Percentiles rank a stretch among this genome's conserved stretches.
phyloP scores from a whole-genome alignment of 306 rosid genomes.

The Ziziphus jujuba region DNA sequence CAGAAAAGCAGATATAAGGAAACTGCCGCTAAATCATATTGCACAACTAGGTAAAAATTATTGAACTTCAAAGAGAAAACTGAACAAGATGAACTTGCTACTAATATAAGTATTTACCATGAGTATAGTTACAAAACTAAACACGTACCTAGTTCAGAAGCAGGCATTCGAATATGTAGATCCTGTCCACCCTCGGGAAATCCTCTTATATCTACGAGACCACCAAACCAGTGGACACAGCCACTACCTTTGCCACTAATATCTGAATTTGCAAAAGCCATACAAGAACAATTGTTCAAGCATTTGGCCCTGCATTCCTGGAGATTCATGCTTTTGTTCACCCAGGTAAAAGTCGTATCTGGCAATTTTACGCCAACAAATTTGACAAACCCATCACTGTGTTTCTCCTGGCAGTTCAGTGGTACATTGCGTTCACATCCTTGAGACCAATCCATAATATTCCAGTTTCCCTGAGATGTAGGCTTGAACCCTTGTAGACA shows the following conservation, averaged over 20 bases:
- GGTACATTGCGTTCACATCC: constrained; percentile 6
- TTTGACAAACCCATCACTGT: neutral
- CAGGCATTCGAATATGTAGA: constrained; percentile 33
- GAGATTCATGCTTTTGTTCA: neutral
- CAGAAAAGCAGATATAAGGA: neutral
- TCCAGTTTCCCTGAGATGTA: neutral
- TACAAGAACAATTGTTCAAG: constrained; percentile 7
- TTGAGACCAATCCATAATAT: neutral
- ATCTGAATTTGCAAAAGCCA: constrained; percentile 28
- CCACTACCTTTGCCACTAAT: constrained; percentile 51
- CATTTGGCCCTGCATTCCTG: constrained; percentile 1
- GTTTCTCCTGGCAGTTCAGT: neutral
- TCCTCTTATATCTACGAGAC: constrained; percentile 34
- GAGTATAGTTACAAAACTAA: no score
- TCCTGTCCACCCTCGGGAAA: constrained; percentile 25
- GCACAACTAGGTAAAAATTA: neutral
- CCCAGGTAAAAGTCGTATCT: constrained; percentile 1
- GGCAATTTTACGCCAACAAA: constrained; percentile 1
- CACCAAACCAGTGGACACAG: constrained; percentile 55
- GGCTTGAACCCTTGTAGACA: constrained; percentile 16
- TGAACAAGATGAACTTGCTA: neutral
- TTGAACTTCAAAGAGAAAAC: neutral
- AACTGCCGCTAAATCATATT: neutral
- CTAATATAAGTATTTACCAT: neutral
- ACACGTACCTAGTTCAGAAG: constrained; percentile 27